Evolutionary conservation across 2,329 filamentous ascomycete genomes (phyloP).

Genomic region (Pestalotiopsis sp.): DNA sequence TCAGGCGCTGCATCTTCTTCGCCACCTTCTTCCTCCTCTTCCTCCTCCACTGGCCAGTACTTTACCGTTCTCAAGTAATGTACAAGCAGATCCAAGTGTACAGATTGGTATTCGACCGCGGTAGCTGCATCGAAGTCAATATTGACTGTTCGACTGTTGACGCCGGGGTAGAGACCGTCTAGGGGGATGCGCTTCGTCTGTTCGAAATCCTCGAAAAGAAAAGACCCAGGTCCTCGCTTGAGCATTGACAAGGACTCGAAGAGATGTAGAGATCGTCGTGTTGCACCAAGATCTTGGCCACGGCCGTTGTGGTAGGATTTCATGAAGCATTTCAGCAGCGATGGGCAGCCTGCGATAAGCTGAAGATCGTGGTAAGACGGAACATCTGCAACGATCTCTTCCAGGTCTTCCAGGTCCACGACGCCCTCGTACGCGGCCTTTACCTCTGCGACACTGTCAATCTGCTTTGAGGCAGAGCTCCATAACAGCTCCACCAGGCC

Average conservation of each 20-base stretch:
- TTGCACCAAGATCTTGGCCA: slow-evolving; percentile 22
- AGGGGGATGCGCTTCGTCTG: slow-evolving; percentile 19
- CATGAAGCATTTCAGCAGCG: neutral
- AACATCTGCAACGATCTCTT: neutral
- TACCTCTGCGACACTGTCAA: neutral
- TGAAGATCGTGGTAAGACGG: neutral
- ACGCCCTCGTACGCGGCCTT: neutral
- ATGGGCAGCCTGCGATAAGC: neutral
- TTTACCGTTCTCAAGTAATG: slow-evolving; percentile 22
- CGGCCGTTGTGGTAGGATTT: neutral
- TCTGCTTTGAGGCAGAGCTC: slow-evolving; percentile 16
- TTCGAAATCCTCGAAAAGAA: slow-evolving; percentile 24
- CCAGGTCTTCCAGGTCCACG: neutral
- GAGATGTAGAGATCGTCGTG: slow-evolving; percentile 24
- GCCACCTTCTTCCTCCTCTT: neutral
- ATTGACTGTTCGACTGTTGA: slow-evolving; percentile 26
- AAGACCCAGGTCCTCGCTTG: slow-evolving; percentile 29
- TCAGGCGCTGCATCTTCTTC: neutral
- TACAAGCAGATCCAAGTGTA: slow-evolving; percentile 24
- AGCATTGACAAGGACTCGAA: slow-evolving; percentile 31
- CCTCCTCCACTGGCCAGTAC: slow-evolving; percentile 14
- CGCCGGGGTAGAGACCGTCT: slow-evolving; percentile 28
- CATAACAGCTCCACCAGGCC: slow-evolving; percentile 28
- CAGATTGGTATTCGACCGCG: slow-evolving; percentile 23
- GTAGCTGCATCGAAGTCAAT: slow-evolving; percentile 21